Conservation (phyloP, 2,329 filamentous ascomycete species). For the Nigrograna mackinnonii region DNA sequence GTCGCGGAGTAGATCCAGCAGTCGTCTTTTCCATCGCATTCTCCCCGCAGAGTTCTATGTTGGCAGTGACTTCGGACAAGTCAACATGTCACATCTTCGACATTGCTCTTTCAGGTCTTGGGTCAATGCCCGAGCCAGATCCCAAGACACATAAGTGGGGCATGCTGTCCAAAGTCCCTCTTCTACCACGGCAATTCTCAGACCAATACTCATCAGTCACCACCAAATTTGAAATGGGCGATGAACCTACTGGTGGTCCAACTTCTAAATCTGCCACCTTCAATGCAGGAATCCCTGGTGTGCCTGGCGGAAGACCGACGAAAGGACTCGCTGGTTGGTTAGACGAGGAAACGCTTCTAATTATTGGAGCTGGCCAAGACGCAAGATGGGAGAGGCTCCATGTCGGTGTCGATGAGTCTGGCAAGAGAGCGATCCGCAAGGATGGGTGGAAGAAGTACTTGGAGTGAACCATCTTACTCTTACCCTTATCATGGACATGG, state of each 20-base stretch:
- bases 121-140: slow-evolving; percentile 16
- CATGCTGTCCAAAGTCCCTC: slow-evolving; percentile 77
- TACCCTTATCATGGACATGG: too few relatives aligned
- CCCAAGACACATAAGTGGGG: slow-evolving; percentile 69
- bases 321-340: slow-evolving; percentile 90
- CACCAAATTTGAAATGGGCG: slow-evolving; percentile 79
- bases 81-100: slow-evolving; percentile 95
- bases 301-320: slow-evolving; percentile 62
- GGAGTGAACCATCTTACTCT: too few relatives aligned
- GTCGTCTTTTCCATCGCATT: slow-evolving; percentile 87
- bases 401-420: slow-evolving; percentile 69
- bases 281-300: slow-evolving; percentile 54
- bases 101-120: slow-evolving; percentile 54
- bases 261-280: slow-evolving; percentile 37
- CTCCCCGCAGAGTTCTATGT: slow-evolving; percentile 75
- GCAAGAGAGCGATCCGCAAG: slow-evolving; percentile 66
- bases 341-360: slow-evolving; percentile 71
- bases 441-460: slow-evolving; percentile 86
- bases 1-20: slow-evolving; percentile 86
- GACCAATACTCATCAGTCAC: slow-evolving; percentile 87
- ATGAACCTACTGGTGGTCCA: slow-evolving; percentile 58
- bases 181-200: slow-evolving; percentile 85
- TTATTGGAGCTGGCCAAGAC: slow-evolving; percentile 78
- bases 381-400: slow-evolving; percentile 88
- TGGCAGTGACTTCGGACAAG: slow-evolving; percentile 96